Evolutionary conservation across 225 moss, liverwort and hornwort genomes (phyloP), one percentile per base, ranked within the genome.

Genomic region (Rhytidiadelphus loreus): DNA sequence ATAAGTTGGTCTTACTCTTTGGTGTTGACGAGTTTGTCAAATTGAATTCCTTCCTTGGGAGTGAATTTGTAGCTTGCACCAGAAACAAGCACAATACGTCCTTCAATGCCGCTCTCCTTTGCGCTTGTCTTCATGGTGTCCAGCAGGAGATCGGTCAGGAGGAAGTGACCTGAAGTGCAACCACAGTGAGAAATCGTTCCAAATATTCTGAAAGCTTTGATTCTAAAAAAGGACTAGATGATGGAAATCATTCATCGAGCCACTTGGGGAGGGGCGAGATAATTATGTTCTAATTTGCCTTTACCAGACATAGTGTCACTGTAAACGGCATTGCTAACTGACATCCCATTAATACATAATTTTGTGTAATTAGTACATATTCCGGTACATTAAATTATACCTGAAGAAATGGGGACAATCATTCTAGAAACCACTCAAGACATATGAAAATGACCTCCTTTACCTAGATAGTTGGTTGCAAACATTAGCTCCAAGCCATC

Each of bases 401-500:
- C 3, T 55, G 13, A 83, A 21, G 23, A 69, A 69, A 30, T 41
- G 22, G 30, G 16, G 22, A 69, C 22, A 55, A 30, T 56, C 60
- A 21, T 44, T 60, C 7, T 48, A 33, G 44, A 61, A 74, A 60
- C 60, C 26, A 14, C 37, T 59, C 13, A 37, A 48, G 10, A 13
- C 13, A 35, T n/a, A 56, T 44, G 46, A 44, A 12, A 37, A 56
- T 57, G 15, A 44, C n/a, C 39, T 80, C 12, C 6, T 29, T 73
- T 88, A 92, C 94, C 94, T 70, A 93, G 41, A 52, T 89, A 88
- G 80, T 94, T 94, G 78, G 93, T 94, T 37, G 92, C 92, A 44
- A 94, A 94, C 90, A 91, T 88, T 11, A 90, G 81, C 86, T 94
- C 94, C 74, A 92, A 86, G 70, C 93, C 93, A 56, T 94, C 70